Conservation (phyloP, 345 rosid species). For the Pseudoturritis turrita region DNA sequence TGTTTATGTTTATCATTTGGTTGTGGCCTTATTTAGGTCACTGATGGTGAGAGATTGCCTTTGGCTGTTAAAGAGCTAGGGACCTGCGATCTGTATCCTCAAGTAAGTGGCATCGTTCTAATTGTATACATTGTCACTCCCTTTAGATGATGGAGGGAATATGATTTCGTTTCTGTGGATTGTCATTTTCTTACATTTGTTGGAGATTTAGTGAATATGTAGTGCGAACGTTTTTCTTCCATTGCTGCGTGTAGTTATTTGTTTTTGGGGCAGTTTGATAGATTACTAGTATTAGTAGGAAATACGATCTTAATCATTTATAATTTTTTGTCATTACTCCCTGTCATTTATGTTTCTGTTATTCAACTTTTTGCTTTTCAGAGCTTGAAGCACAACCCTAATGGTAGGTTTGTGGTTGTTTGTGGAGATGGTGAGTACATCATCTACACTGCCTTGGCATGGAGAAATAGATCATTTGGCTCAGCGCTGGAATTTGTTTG, state of each 20-base stretch:
- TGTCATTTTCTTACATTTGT: neutral
- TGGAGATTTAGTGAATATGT: conserved; percentile 3
- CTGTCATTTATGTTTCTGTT: conserved; percentile 8
- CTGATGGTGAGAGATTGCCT: conserved; percentile 97
- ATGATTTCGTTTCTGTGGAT: conserved; percentile 15
- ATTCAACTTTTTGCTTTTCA: conserved; percentile 28
- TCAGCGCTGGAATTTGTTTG: conserved; percentile 90
- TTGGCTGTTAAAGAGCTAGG: conserved; percentile 97
- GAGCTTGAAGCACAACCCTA: conserved; percentile 95
- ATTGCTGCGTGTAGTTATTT: neutral
- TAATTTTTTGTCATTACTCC: neutral
- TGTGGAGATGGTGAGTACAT: conserved; percentile 99
- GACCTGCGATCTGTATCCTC: conserved; percentile 96
- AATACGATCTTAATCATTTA: neutral
- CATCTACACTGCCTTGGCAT: conserved; percentile 94
- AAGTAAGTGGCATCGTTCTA: conserved; percentile 47
- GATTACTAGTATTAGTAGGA: conserved; percentile 6
- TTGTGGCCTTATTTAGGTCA: conserved; percentile 44
- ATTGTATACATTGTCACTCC: neutral
- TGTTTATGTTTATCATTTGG: neutral
- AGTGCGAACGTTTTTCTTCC: neutral
- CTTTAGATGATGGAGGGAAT: neutral
- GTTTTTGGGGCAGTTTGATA: neutral
- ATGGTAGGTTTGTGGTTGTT: conserved; percentile 95
- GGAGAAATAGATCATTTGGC: conserved; percentile 99